phyloP scores from a whole-genome alignment of 495 filamentous ascomycete genomes.

The Cudoniella acicularis region DNA sequence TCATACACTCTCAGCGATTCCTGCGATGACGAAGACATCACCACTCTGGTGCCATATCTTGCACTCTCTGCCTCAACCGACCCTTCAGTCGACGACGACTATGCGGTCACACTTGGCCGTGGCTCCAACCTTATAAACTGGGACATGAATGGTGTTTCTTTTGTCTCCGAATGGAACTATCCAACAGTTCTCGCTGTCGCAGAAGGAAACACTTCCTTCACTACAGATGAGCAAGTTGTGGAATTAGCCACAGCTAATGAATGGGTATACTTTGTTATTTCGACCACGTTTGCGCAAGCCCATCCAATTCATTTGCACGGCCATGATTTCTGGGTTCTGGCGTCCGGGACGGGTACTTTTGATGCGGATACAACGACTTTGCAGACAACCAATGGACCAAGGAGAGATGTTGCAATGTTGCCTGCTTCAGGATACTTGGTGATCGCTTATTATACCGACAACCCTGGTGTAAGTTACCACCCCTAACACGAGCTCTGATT shows the following conservation, averaged over 20 bases:
- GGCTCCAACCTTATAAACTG: constrained; percentile 34
- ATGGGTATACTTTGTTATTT: constrained; percentile 57
- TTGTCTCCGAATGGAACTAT: constrained; percentile 41
- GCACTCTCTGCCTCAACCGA: constrained; percentile 28
- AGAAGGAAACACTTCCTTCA: constrained; percentile 4
- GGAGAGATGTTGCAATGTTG: constrained; percentile 54
- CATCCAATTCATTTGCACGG: constrained; percentile 63
- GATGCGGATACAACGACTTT: constrained; percentile 26
- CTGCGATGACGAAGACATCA: constrained; percentile 37
- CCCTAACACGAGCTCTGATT: no score
- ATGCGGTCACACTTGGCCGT: constrained; percentile 26
- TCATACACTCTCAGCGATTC: constrained; percentile 27
- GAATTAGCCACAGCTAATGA: constrained; percentile 32
- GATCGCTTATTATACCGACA: constrained; percentile 48
- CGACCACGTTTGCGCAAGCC: constrained; percentile 53
- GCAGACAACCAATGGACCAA: constrained; percentile 42
- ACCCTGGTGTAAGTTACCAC: no score
- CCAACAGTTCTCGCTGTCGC: constrained; percentile 23
- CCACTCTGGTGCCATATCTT: constrained; percentile 40
- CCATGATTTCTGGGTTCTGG: constrained; percentile 57
- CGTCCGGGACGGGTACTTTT: constrained; percentile 36
- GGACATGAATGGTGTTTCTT: constrained; percentile 36
- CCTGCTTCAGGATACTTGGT: constrained; percentile 41
- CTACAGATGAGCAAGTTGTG: constrained; percentile 38
- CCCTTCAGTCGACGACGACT: constrained; percentile 13